phyloP scores from a whole-genome alignment of 1,139 yeast genomes.

The Kluyveromyces sp. region DNA sequence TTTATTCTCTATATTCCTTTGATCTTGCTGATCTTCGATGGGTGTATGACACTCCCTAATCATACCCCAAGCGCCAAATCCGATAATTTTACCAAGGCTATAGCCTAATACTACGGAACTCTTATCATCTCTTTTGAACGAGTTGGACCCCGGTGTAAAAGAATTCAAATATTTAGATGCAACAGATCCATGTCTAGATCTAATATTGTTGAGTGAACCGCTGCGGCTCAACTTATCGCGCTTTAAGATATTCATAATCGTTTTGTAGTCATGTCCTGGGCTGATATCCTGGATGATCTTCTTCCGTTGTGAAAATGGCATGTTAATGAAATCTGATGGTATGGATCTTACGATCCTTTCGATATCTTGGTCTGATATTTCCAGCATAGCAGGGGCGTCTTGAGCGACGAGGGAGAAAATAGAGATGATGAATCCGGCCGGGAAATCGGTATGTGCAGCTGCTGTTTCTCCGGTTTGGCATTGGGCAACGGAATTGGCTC shows the following conservation, averaged over 20 bases:
- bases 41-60: conserved; percentile 58
- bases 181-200: conserved; percentile 31
- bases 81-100: conserved; percentile 68
- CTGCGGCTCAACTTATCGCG: conserved; percentile 22
- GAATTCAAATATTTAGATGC: conserved; percentile 36
- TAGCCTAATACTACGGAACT: conserved; percentile 57
- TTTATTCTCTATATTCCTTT: conserved; percentile 27
- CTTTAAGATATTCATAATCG: conserved; percentile 29
- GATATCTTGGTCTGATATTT: conserved; percentile 20
- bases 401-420: conserved; percentile 6
- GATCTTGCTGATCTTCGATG: background rate
- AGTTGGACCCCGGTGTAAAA: conserved; percentile 29
- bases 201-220: conserved; percentile 20
- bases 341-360: conserved; percentile 31
- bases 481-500: conserved; percentile 29
- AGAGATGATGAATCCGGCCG: conserved; percentile 4
- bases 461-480: background rate
- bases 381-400: conserved; percentile 6
- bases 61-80: conserved; percentile 88
- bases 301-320: conserved; percentile 65
- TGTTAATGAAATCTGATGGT: conserved; percentile 53
- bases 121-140: conserved; percentile 40
- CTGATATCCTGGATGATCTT: conserved; percentile 48
- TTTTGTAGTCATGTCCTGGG: conserved; percentile 42
- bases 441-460: background rate